Percentiles rank a stretch among this genome's conserved stretches.
These are phyloP conservation scores for Gossypium anomalum DNA, from an alignment of 345 rosid species.

Conservation along the genomic window DNA sequence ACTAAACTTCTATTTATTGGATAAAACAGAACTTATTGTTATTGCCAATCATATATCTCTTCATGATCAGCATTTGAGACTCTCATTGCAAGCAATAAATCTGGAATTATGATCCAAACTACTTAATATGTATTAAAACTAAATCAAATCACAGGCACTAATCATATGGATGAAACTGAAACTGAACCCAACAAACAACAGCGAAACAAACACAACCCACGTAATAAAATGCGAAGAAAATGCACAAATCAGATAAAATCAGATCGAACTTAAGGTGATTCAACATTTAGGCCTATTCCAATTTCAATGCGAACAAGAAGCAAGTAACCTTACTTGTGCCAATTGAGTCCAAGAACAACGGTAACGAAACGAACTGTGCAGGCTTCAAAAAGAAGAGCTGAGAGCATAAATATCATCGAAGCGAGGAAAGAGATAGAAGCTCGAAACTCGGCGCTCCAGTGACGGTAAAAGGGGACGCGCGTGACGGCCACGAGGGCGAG, in stretches of 20 bases:
- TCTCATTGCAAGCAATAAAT: background rate
- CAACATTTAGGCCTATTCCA: conserved; percentile 10
- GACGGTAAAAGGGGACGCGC: conserved; percentile 72
- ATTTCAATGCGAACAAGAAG: background rate
- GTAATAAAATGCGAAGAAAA: background rate
- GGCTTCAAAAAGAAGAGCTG: conserved; percentile 73
- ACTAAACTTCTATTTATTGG: too few species aligned
- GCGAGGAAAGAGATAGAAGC: conserved; percentile 70
- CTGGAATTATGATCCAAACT: conserved; percentile 1
- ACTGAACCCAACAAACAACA: background rate
- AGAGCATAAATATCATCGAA: conserved; percentile 72
- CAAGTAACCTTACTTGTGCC: conserved; percentile 60
- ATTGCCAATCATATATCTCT: background rate
- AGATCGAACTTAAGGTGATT: conserved; percentile 5
- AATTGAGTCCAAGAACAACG: conserved; percentile 85
- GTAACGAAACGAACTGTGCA: conserved; percentile 83
- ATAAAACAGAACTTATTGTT: background rate
- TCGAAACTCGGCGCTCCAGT: conserved; percentile 80
- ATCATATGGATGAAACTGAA: background rate
- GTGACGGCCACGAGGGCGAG: conserved; percentile 58
- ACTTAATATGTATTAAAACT: conserved; percentile 2
- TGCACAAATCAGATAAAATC: background rate
- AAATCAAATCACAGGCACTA: background rate
- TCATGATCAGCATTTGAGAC: conserved; percentile 9
- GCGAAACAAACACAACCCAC: background rate